Conservation (phyloP, 202 grass and related monocot species). For the Hordeum pubiflorum region DNA sequence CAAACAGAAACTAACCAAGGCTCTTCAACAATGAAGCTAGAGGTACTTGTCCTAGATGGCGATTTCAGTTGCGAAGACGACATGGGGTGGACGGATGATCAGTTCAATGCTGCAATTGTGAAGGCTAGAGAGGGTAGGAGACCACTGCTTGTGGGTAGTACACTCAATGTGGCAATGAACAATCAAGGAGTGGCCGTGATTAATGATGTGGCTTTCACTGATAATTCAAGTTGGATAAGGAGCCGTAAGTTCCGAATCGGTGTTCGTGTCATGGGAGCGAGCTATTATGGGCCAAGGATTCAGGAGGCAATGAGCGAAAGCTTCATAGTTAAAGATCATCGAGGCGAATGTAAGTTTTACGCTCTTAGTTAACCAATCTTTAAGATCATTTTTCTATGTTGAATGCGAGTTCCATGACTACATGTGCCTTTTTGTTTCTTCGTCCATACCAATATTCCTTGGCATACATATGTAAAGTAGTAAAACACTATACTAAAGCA, state of each 20-base stretch:
- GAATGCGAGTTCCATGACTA: background rate
- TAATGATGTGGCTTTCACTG: slow-evolving; percentile 59
- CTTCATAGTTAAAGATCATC: slow-evolving; percentile 76
- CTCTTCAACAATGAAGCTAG: slow-evolving; percentile 17
- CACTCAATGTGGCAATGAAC: slow-evolving; percentile 20
- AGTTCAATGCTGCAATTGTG: slow-evolving; percentile 28
- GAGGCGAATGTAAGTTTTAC: slow-evolving; percentile 59
- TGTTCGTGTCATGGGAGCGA: slow-evolving; percentile 18
- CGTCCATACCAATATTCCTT: background rate
- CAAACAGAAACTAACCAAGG: background rate
- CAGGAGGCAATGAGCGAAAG: slow-evolving; percentile 56
- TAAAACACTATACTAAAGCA: background rate
- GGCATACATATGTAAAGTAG: background rate
- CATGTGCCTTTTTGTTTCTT: background rate
- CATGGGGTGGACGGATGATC: slow-evolving; percentile 14
- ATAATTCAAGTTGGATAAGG: slow-evolving; percentile 91
- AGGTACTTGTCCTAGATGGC: slow-evolving; percentile 50
- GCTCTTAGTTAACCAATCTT: background rate
- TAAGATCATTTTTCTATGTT: background rate
- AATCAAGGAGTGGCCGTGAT: slow-evolving; percentile 22
- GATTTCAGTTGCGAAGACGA: slow-evolving; percentile 33
- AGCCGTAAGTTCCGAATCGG: slow-evolving; percentile 59
- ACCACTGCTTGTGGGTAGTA: slow-evolving; percentile 41
- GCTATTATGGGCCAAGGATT: slow-evolving; percentile 18
- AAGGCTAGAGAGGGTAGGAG: slow-evolving; percentile 51